Evolutionary conservation across 2,329 filamentous ascomycete species (phyloP).

Genomic region (Rhexocercosporidium sp.): DNA sequence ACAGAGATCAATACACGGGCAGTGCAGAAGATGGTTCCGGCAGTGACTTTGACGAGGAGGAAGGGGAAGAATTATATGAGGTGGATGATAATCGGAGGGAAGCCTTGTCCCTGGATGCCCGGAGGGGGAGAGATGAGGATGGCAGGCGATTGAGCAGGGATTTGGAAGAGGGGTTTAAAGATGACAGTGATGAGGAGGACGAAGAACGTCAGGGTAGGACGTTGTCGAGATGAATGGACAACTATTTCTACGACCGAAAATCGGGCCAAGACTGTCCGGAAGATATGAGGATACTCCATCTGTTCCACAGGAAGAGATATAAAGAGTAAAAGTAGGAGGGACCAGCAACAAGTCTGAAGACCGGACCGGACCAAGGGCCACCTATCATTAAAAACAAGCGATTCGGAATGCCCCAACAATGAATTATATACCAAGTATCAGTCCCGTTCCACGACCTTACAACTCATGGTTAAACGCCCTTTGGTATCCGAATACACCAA

Average conservation of each 20-base stretch:
- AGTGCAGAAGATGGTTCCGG: conserved; percentile 49
- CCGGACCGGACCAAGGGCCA: background rate
- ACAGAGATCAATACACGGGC: conserved; percentile 47
- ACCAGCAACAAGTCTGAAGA: background rate
- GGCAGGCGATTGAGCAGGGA: conserved; percentile 76
- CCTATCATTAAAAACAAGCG: background rate
- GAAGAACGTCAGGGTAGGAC: conserved; percentile 20
- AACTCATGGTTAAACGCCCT: too few species aligned
- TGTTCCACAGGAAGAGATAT: background rate
- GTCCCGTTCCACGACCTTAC: background rate
- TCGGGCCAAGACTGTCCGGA: conserved; percentile 14
- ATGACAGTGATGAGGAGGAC: conserved; percentile 70
- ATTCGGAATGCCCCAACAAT: background rate
- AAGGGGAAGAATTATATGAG: conserved; percentile 72
- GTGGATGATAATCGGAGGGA: conserved; percentile 54
- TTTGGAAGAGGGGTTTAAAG: conserved; percentile 75
- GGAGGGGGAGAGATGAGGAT: conserved; percentile 49
- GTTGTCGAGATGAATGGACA: conserved; percentile 19
- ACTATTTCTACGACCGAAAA: background rate
- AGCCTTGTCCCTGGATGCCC: conserved; percentile 44
- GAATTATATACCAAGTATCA: background rate
- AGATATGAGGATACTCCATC: conserved; percentile 10
- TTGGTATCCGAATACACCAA: background rate
- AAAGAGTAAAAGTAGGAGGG: background rate
- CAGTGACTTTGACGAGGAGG: conserved; percentile 64